Evolutionary conservation across 441 rosid species (phyloP), one percentile per base, ranked within the genome.

Genomic region (Bruguiera hainesii): DNA sequence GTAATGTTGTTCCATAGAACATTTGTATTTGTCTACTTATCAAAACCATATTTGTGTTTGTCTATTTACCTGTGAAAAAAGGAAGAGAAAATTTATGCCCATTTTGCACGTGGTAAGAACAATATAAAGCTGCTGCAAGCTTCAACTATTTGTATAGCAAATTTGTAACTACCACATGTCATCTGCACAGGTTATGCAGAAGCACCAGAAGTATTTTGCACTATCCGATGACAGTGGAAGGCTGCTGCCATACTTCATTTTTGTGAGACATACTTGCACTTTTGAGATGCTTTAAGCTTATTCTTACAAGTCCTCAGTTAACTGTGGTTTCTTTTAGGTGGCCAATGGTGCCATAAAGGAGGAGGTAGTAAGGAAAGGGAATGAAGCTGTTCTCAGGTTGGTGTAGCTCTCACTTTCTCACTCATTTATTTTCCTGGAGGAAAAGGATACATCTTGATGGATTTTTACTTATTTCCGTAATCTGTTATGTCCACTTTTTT

Each of bases 361-460:
- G 82, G 70, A 39, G 23, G 81, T 88, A 61, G 99, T 94, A 72
- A 83, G 80, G 80, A 85, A 91, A 83, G 99, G 99, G 77, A 94
- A 91, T 82, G 99, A 94, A 84, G 99, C 99, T 75, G 98, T 94
- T 60, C 96, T 94, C 81, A 94, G 99, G 99, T 94, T 77, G 46
- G 58, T 64, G 67, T 66, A 57, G 68, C 55, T 69, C 57, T 70
- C 66, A 48, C 57, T 60, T 68, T 21, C 70, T 56, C 42, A n/a
- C 49, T 28, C 6, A n/a, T 51, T 18, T 49, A 28, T 42, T 55
- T 20, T 31, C 63, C 50, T 2, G 23, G 30, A 33, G 29, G 46
- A 23, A 23, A 61, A 39, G 51, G 25, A 21, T 42, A 61, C 56
- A 59, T 42, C 28, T 6, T 37, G 42, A 25, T 57, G 59, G 57